Conservation (phyloP, 208 protist species). For the Balamuthia mandrillaris region DNA sequence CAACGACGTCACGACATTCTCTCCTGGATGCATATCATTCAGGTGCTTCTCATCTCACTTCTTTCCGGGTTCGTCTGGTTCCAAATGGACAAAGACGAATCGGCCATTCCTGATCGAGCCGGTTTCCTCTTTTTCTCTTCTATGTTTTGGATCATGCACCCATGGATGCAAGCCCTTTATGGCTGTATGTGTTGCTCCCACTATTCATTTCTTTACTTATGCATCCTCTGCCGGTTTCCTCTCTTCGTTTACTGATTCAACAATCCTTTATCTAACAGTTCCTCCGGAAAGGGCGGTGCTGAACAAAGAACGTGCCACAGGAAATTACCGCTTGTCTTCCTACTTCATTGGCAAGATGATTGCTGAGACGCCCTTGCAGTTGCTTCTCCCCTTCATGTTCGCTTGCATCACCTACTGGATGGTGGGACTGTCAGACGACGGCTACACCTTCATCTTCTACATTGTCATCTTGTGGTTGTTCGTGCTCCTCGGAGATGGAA, state of each 20-base stretch:
- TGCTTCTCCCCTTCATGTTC: slow-evolving; percentile 54
- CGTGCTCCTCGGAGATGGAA: not conserved
- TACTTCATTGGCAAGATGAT: slow-evolving; percentile 60
- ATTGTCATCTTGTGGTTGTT: slow-evolving; percentile 33
- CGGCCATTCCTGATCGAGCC: slow-evolving; percentile 39
- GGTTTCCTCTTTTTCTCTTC: slow-evolving; percentile 53
- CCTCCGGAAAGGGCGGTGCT: slow-evolving; percentile 36
- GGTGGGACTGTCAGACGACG: slow-evolving; percentile 23
- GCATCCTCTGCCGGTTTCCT: not conserved
- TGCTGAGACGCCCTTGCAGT: slow-evolving; percentile 36
- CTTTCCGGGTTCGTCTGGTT: slow-evolving; percentile 52
- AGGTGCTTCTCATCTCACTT: slow-evolving; percentile 38
- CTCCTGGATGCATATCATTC: slow-evolving; percentile 33
- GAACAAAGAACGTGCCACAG: slow-evolving; percentile 38
- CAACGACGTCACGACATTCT: slow-evolving; percentile 28
- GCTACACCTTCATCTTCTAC: slow-evolving; percentile 46
- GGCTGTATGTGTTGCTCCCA: not conserved
- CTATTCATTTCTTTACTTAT: not conserved
- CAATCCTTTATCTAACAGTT: slow-evolving; percentile 34
- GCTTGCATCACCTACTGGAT: slow-evolving; percentile 52
- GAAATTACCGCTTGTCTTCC: slow-evolving; percentile 40
- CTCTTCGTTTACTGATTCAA: not conserved
- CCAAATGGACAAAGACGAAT: slow-evolving; percentile 43
- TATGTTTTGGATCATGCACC: slow-evolving; percentile 51
- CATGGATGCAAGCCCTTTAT: slow-evolving; percentile 26